A percentile compares a stretch with the other conserved stretches of the same genome.
These are phyloP conservation scores for Cercospora sp. DNA, from an alignment of 2,329 filamentous ascomycete genomes.

Conservation along the genomic window DNA sequence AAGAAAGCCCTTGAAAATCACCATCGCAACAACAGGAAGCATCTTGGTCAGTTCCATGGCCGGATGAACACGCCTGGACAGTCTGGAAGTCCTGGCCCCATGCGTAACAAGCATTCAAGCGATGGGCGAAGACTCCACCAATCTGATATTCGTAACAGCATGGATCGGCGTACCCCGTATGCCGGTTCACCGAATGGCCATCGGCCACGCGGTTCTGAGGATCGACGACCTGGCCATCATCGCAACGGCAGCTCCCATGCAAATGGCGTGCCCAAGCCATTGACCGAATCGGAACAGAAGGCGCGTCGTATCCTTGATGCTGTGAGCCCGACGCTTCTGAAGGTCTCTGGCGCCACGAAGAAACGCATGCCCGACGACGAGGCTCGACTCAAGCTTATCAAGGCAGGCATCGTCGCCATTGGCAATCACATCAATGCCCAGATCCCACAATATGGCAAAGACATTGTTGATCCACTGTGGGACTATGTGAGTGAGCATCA, in stretches of 20 bases:
- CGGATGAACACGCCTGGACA: slow-evolving; percentile 58
- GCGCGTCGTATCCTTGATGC: slow-evolving; percentile 58
- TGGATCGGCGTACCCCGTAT: slow-evolving; percentile 42
- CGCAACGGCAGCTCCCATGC: slow-evolving; percentile 41
- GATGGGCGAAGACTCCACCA: slow-evolving; percentile 37
- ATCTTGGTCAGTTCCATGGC: slow-evolving; percentile 56
- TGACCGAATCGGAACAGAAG: slow-evolving; percentile 52
- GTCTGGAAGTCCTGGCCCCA: slow-evolving; percentile 70
- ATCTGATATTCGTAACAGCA: slow-evolving; percentile 37
- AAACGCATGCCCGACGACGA: slow-evolving; percentile 64
- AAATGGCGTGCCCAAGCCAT: slow-evolving; percentile 39
- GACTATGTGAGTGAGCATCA: slow-evolving; percentile 38
- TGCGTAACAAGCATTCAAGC: slow-evolving; percentile 39
- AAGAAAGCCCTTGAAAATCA: slow-evolving; percentile 87
- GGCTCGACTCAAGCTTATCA: slow-evolving; percentile 62
- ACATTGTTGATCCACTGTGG: slow-evolving; percentile 38
- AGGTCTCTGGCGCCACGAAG: slow-evolving; percentile 61
- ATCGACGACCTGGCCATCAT: slow-evolving; percentile 43
- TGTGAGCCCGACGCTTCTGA: slow-evolving; percentile 60
- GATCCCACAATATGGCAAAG: slow-evolving; percentile 32
- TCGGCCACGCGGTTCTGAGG: slow-evolving; percentile 54
- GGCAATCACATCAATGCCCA: slow-evolving; percentile 61
- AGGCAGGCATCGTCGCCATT: slow-evolving; percentile 61
- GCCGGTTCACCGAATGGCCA: slow-evolving; percentile 49
- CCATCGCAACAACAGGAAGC: slow-evolving; percentile 90